Evolutionary conservation across 495 filamentous ascomycete species (phyloP), one percentile per base, ranked within the genome.

Genomic region (Pyronema omphalodes): DNA sequence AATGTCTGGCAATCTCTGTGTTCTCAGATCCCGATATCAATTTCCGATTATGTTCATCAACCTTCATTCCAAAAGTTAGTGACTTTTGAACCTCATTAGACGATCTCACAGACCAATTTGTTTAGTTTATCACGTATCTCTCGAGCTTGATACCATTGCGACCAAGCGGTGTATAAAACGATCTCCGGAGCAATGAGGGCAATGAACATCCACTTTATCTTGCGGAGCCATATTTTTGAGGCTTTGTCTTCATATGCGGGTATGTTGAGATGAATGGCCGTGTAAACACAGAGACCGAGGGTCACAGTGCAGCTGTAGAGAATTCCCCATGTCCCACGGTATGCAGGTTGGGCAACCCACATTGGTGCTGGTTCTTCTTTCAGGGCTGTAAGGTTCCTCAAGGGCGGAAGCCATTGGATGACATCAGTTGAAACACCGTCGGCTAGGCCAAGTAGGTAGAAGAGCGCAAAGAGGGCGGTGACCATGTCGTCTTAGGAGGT

Each of bases 221-320:
- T 58, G 7, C 50, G 7, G 7, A 52, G 15, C 35, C 17, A 40
- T n/a, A 9, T 7, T 14, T 1, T 40, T n/a, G 3, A 6, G n/a
- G 1, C 19, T 14, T n/a, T 15, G 19, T 17, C 50, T 33, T 18
- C 50, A 8, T 6, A 9, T n/a, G 29, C 9, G 8, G 48, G 48
- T 19, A 57, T 44, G 33, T 58, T 58, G 5, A 40, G 56, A 29
- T 58, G 56, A 12, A 58, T 51, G 7, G 37, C 45, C 3, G 56
- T 58, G 51, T 53, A 66, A 9, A 54, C 51, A 41, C 62, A 66
- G 14, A 66, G 50, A 0, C 57, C 14, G 0, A 66, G 52, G 17
- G 63, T 65, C 3, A 58, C 9, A n/a, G 56, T 35, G 50, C 63
- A 66, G 14, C 51, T 54, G 35, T 52, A 55, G 3, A 66, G 12